Conservation (phyloP, 2,329 filamentous ascomycete species). For the Paraphaeosphaeria minitans region DNA sequence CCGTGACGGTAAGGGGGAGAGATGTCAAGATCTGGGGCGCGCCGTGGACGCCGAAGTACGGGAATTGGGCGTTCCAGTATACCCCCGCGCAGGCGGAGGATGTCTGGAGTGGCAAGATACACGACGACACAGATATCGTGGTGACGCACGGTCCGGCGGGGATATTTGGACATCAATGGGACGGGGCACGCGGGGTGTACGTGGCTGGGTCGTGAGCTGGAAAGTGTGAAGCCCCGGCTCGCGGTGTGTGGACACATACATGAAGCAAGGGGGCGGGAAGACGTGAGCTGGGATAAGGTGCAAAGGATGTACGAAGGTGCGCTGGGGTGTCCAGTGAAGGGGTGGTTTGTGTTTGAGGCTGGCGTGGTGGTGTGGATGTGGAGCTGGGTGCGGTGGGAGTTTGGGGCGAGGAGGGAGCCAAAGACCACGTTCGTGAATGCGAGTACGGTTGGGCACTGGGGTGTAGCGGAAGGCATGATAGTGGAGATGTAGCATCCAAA, state of each 20-base stretch:
- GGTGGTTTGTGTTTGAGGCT: constrained; percentile 39
- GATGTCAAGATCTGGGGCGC: constrained; percentile 74
- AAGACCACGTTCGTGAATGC: constrained; percentile 20
- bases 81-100: constrained; percentile 53
- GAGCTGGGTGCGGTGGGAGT: constrained; percentile 10
- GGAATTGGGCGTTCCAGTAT: constrained; percentile 81
- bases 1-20: constrained; percentile 53
- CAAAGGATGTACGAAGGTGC: constrained; percentile 71
- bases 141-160: constrained; percentile 80
- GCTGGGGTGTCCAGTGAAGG: constrained; percentile 23
- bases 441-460: constrained; percentile 11
- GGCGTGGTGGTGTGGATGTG: constrained; percentile 22
- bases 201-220: constrained; percentile 69
- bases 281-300: constrained; percentile 71
- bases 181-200: constrained; percentile 65
- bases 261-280: constrained; percentile 68
- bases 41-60: constrained; percentile 74
- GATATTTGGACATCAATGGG: constrained; percentile 65
- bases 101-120: constrained; percentile 71
- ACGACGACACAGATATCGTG: constrained; percentile 72
- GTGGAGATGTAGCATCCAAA: constrained; percentile 5
- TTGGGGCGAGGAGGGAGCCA: constrained; percentile 4
- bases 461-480: neutral
- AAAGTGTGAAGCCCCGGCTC: constrained; percentile 70
- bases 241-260: constrained; percentile 88